These are phyloP conservation scores for Diplodia sapinea DNA, from an alignment of 2,329 filamentous ascomycete genomes.

Conservation along the genomic window DNA sequence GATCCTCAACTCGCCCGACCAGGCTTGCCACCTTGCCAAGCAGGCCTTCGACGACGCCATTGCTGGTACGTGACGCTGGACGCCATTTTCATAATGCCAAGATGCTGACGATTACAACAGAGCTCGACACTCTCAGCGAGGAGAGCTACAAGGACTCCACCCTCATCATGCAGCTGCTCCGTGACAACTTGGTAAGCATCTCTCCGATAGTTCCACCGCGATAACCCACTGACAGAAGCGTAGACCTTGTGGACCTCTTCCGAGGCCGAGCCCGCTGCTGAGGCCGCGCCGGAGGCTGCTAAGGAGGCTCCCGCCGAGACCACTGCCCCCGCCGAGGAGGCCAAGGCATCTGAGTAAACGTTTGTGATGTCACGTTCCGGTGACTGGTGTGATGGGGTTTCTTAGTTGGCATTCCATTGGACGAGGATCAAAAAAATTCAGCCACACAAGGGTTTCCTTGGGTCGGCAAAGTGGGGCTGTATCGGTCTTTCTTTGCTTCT, in stretches of 20 bases:
- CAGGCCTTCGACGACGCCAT: conserved; percentile 99
- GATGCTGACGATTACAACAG: conserved; percentile 43
- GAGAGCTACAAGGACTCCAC: conserved; percentile 99
- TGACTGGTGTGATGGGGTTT: conserved; percentile 29
- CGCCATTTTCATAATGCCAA: background rate
- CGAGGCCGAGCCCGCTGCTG: conserved; percentile 72
- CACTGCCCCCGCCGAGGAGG: conserved; percentile 34
- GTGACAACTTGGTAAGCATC: conserved; percentile 75
- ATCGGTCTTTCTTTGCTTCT: conserved; percentile 32
- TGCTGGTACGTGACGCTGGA: conserved; percentile 53
- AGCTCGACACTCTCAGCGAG: conserved; percentile 96
- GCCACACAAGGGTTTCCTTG: conserved; percentile 30
- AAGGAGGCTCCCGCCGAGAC: conserved; percentile 57
- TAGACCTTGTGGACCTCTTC: conserved; percentile 93
- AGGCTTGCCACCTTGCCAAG: conserved; percentile 97
- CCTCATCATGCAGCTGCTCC: conserved; percentile 98
- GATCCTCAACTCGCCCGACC: conserved; percentile 97
- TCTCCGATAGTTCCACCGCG: background rate
- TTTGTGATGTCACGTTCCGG: conserved; percentile 19
- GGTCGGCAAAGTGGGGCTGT: conserved; percentile 31
- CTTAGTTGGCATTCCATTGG: conserved; percentile 31
- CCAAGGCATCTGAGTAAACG: conserved; percentile 31
- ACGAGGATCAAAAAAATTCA: conserved; percentile 31
- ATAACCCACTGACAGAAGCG: conserved; percentile 10
- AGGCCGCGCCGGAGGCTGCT: conserved; percentile 51